Conservation (phyloP, 352 stramenopile species). For the Globisporangium okanoganense region DNA sequence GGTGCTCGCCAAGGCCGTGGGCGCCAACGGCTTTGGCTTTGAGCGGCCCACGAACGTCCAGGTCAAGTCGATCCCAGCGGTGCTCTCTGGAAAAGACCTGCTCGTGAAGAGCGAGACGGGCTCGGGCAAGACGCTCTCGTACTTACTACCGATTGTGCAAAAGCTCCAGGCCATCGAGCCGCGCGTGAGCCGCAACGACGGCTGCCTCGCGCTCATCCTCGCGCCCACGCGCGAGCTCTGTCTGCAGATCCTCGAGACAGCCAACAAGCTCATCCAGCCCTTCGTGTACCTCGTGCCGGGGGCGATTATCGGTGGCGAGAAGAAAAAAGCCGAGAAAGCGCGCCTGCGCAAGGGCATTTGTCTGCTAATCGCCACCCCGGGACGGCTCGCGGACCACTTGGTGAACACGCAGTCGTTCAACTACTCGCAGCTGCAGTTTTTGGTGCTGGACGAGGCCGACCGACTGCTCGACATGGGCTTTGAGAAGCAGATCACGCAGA, state of each 20-base stretch:
- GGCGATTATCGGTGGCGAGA: conserved; percentile 93
- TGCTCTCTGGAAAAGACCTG: conserved; percentile 80
- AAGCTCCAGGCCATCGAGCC: conserved; percentile 68
- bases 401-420: conserved; percentile 93
- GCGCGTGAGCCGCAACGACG: conserved; percentile 74
- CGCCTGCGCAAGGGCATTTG: conserved; percentile 90
- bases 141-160: conserved; percentile 94
- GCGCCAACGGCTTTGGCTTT: conserved; percentile 71
- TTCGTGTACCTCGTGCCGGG: conserved; percentile 88
- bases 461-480: conserved; percentile 99
- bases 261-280: conserved; percentile 90
- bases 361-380: conserved; percentile 97
- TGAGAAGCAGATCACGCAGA: conserved; percentile 98
- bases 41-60: conserved; percentile 74
- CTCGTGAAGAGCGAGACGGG: conserved; percentile 96
- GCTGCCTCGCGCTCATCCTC: conserved; percentile 90
- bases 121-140: conserved; percentile 96
- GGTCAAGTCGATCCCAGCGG: conserved; percentile 71
- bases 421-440: conserved; percentile 89
- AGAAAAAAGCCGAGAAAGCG: conserved; percentile 89
- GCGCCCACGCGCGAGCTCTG: conserved; percentile 95
- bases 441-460: conserved; percentile 99
- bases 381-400: conserved; percentile 95
- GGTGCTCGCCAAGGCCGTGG: conserved; percentile 54
- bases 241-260: conserved; percentile 95